Evolutionary conservation across 2,329 filamentous ascomycete species (phyloP).

Genomic region (Xylaria sp.): DNA sequence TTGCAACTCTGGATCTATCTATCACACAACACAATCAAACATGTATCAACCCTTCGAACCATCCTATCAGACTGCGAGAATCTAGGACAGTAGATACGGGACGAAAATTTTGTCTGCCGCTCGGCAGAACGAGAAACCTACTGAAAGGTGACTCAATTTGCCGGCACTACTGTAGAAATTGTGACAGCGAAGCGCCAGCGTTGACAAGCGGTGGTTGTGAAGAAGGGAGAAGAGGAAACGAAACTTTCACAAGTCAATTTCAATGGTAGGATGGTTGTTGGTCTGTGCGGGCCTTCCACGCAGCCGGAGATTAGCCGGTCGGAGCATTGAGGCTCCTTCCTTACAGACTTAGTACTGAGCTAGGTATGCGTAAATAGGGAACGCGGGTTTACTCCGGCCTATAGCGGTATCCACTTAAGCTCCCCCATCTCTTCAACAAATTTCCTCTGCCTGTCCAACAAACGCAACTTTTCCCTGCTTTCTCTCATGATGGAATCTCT

Average conservation of each 20-base stretch:
- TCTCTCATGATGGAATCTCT: conserved; percentile 74
- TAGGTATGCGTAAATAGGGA: neutral
- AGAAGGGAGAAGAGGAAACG: conserved; percentile 37
- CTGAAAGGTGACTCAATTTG: conserved; percentile 47
- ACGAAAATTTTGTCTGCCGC: conserved; percentile 60
- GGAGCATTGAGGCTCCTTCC: neutral
- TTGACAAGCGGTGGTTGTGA: conserved; percentile 46
- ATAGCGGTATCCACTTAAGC: conserved; percentile 29
- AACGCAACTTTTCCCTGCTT: conserved; percentile 30
- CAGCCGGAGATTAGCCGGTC: conserved; percentile 28
- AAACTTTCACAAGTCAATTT: conserved; percentile 21
- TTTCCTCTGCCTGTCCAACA: conserved; percentile 43
- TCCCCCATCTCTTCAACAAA: conserved; percentile 31
- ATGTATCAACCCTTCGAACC: conserved; percentile 86
- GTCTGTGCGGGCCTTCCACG: conserved; percentile 3
- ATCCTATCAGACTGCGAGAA: conserved; percentile 77
- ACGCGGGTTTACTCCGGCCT: conserved; percentile 34
- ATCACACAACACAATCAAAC: neutral
- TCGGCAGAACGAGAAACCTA: conserved; percentile 48
- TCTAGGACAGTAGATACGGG: conserved; percentile 92
- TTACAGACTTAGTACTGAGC: no score
- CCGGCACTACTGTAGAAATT: conserved; percentile 51
- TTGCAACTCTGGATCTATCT: neutral
- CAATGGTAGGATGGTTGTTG: neutral
- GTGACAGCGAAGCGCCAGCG: conserved; percentile 45